Evolutionary conservation across 2,329 filamentous ascomycete species (phyloP), one percentile per base, ranked within the genome.

Genomic region (Botrytis aclada): DNA sequence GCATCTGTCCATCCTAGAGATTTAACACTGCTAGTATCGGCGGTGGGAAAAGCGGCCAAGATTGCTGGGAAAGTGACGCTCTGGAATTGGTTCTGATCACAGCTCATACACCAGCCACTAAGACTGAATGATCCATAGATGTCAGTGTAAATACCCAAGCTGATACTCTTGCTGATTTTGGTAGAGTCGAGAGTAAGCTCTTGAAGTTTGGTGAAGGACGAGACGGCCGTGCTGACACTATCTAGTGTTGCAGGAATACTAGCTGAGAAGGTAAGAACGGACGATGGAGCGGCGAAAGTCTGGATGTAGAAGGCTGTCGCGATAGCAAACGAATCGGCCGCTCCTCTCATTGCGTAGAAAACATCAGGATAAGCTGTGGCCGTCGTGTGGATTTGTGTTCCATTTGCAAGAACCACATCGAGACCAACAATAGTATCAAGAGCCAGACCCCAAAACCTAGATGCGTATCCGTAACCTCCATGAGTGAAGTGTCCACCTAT

Each of bases 401-500:
- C 81, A 22, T 79, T 78, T 14, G 80, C 80, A 29, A 85, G 80
- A 0, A 88, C 84, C 1, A 87, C 84, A 43, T 85, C 83, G 4
- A 86, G 79, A n/a, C 80, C 84, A 16, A 84, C 77, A 32, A 89
- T 82, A 37, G 84, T 83, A 73, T 89, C 87, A 63, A 88, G 80
- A 2, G 86, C 82, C 3, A 85, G 79, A 29, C 87, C 87, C 83
- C 85, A 87, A 32, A 83, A 81, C 6, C 87, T 82, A 4, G 83
- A 84, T 18, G 79, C 78, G 63, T 81, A 79, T 2, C 84, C 84
- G 74, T 81, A 85, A 5, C 84, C 85, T 12, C 85, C 85, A 67
- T 86, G 84, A 1, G 84, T 81, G 60, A 83, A 82, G 74, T 86
- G 85, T 0, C 85, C 85, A 1, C 82, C 84, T 14, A 84, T 77